Evolutionary conservation across 306 rosid species (phyloP).

Genomic region (Datisca glomerata): DNA sequence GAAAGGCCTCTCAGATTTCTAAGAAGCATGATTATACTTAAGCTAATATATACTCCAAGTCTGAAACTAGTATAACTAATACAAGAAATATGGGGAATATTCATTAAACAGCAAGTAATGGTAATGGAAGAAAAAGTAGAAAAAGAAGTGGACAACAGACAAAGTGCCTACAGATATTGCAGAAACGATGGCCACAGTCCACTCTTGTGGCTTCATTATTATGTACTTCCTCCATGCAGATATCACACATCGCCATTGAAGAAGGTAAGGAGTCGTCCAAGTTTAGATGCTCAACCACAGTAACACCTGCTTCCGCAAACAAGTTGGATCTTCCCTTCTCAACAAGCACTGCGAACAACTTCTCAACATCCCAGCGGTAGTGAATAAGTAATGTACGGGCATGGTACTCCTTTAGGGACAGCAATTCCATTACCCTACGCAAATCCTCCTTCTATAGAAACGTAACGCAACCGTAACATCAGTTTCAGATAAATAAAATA

Average conservation of each 20-base stretch:
- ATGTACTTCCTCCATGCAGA: constrained; percentile 73
- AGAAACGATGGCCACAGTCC: constrained; percentile 94
- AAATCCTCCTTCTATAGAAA: constrained; percentile 69
- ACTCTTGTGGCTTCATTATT: constrained; percentile 50
- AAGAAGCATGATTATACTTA: no score
- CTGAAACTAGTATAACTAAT: no score
- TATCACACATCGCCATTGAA: constrained; percentile 40
- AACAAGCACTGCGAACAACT: constrained; percentile 50
- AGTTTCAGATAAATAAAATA: constrained; percentile 2
- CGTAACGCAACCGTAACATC: constrained; percentile 6
- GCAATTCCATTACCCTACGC: constrained; percentile 70
- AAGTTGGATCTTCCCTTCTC: constrained; percentile 46
- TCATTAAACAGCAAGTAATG: no score
- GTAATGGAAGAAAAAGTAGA: no score
- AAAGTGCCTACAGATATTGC: constrained; percentile 68
- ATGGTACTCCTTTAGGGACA: constrained; percentile 63
- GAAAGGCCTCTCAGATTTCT: no score
- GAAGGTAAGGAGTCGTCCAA: constrained; percentile 15
- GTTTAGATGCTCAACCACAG: constrained; percentile 31
- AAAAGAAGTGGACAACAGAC: no score
- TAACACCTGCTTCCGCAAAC: constrained; percentile 72
- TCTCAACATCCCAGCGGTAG: constrained; percentile 85
- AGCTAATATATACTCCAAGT: no score
- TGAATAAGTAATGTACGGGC: constrained; percentile 82
- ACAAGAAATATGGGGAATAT: no score